Conservation (phyloP, 257 asterid species). For the Capsicum rhomboideum region DNA sequence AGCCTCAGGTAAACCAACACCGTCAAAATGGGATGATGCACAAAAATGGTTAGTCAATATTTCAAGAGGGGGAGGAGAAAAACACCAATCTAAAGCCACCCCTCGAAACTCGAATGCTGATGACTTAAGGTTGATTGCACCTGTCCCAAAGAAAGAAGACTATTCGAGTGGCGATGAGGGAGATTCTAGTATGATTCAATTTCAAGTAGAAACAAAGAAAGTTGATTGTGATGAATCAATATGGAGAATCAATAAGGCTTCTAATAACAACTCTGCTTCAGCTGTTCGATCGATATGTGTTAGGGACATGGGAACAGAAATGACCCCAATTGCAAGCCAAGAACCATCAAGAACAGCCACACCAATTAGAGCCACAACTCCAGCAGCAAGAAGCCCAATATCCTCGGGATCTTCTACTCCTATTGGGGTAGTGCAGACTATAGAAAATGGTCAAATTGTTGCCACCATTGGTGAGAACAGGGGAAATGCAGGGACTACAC, state of each 20-base stretch:
- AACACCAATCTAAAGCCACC: slow-evolving; percentile 40
- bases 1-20: slow-evolving; percentile 72
- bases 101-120: slow-evolving; percentile 94
- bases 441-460: slow-evolving; percentile 18
- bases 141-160: slow-evolving; percentile 45
- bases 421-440: slow-evolving; percentile 11
- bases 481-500: slow-evolving; percentile 22
- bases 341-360: slow-evolving; percentile 93
- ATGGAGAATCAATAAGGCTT: slow-evolving; percentile 57
- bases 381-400: slow-evolving; percentile 50
- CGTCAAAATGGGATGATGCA: slow-evolving; percentile 98
- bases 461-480: slow-evolving; percentile 19
- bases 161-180: slow-evolving; percentile 49
- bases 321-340: slow-evolving; percentile 90
- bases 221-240: slow-evolving; percentile 62
- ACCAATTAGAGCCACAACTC: slow-evolving; percentile 61
- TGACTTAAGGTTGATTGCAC: slow-evolving; percentile 65
- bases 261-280: slow-evolving; percentile 27
- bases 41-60: slow-evolving; percentile 94
- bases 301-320: slow-evolving; percentile 97
- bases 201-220: slow-evolving; percentile 54
- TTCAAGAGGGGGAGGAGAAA: slow-evolving; percentile 67
- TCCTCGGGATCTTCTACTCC: slow-evolving; percentile 62
- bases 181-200: slow-evolving; percentile 19
- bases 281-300: slow-evolving; percentile 57